Conservation (phyloP, 495 filamentous ascomycete species). For the Parachaetomium inaequale region DNA sequence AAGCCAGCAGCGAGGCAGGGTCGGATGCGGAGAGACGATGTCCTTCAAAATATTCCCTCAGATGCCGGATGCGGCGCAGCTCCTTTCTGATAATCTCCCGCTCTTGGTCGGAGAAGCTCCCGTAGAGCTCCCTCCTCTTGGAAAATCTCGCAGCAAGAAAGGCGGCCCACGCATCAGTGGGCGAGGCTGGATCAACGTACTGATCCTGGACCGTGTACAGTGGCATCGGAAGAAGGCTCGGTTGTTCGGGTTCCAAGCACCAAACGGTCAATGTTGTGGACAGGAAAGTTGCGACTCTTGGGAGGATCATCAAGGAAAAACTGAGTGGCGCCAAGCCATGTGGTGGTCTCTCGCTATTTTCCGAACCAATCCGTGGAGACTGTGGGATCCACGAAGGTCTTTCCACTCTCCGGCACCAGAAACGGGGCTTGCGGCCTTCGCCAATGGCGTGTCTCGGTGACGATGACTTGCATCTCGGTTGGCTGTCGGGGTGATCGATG, state of each 20-base stretch:
- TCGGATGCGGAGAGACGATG: conserved; percentile 23
- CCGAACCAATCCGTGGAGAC: too few relatives aligned
- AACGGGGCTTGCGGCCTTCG: too few relatives aligned
- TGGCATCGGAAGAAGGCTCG: conserved; percentile 10
- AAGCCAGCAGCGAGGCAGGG: conserved; percentile 14
- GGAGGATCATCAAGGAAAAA: neutral
- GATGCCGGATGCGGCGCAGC: conserved; percentile 26
- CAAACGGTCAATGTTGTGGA: neutral
- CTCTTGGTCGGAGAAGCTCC: conserved; percentile 20
- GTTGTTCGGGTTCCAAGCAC: neutral
- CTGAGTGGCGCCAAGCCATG: neutral
- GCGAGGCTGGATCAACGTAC: conserved; percentile 23
- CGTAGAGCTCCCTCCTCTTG: conserved; percentile 22
- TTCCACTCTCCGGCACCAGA: too few relatives aligned
- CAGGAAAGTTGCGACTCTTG: neutral
- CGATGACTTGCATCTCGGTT: too few relatives aligned
- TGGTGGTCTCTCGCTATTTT: neutral
- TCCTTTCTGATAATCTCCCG: conserved; percentile 28
- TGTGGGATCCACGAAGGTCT: too few relatives aligned
- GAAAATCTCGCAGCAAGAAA: conserved; percentile 26
- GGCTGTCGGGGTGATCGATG: too few relatives aligned
- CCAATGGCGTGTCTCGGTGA: too few relatives aligned
- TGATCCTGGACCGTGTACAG: conserved; percentile 23
- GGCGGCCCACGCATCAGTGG: conserved; percentile 25
- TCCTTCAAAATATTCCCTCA: conserved; percentile 23